phyloP scores from a whole-genome alignment of 768 basidiomycete genomes.

The Panellus pusillus region DNA sequence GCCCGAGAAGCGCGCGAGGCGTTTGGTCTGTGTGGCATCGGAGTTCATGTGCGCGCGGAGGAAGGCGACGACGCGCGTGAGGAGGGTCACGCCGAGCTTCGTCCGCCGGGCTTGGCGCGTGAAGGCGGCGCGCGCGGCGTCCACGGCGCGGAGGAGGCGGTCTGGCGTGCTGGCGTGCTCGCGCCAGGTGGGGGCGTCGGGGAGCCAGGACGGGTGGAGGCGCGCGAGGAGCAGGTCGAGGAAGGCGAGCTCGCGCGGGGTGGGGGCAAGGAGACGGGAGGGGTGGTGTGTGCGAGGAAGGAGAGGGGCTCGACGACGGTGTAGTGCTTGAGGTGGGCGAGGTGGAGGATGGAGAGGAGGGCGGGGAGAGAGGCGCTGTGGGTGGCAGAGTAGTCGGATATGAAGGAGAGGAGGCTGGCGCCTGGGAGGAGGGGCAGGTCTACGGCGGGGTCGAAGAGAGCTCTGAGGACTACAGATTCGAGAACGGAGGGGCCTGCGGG shows the following conservation, averaged over 20 bases:
- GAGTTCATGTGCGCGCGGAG: background rate
- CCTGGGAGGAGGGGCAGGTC: conserved; percentile 64
- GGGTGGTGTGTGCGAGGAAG: conserved; percentile 34
- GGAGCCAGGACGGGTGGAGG: conserved; percentile 23
- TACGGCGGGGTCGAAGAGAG: conserved; percentile 65
- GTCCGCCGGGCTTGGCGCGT: background rate
- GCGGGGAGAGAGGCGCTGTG: conserved; percentile 59
- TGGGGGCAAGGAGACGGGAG: conserved; percentile 23
- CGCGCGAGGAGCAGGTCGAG: conserved; percentile 38
- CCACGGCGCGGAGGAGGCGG: conserved; percentile 27
- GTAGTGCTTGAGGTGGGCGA: conserved; percentile 72
- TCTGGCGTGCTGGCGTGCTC: conserved; percentile 29
- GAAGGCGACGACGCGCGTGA: background rate
- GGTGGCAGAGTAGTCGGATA: conserved; percentile 58
- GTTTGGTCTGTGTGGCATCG: background rate
- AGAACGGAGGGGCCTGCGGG: conserved; percentile 50
- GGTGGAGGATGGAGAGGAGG: conserved; percentile 62
- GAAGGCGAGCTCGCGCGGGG: conserved; percentile 25
- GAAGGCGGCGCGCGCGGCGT: conserved; percentile 6
- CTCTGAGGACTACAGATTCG: conserved; percentile 54
- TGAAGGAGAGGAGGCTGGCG: conserved; percentile 51
- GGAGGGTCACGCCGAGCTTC: conserved; percentile 6
- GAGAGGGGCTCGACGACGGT: conserved; percentile 53
- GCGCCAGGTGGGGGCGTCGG: conserved; percentile 24
- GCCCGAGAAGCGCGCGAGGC: conserved; percentile 9